Percentiles rank a stretch among this genome's conserved stretches.
phyloP scores from a whole-genome alignment of 495 filamentous ascomycete species.

The Penicillium flavigenum region DNA sequence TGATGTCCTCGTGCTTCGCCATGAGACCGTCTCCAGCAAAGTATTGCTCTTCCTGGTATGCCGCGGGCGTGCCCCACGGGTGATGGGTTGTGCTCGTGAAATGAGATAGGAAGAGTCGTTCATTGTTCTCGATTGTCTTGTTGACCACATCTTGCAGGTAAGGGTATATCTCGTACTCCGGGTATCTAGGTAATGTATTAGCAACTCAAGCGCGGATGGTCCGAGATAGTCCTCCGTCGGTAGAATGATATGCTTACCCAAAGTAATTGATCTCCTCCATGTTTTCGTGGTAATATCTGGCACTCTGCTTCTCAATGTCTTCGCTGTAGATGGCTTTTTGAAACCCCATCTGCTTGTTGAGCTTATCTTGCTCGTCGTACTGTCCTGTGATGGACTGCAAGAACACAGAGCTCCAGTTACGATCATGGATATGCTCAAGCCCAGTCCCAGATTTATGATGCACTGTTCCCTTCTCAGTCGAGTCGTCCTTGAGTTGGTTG shows the following conservation, averaged over 20 bases:
- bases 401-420: slow-evolving; percentile 39
- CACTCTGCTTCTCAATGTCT: slow-evolving; percentile 22
- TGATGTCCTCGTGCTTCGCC: slow-evolving; percentile 28
- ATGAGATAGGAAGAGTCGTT: slow-evolving; percentile 41
- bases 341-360: slow-evolving; percentile 40
- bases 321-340: slow-evolving; percentile 31
- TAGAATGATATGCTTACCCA: slow-evolving; percentile 22
- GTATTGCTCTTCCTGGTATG: slow-evolving; percentile 30
- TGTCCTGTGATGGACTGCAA: slow-evolving; percentile 41
- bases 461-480: neutral
- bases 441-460: neutral
- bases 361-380: slow-evolving; percentile 37
- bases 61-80: slow-evolving; percentile 36
- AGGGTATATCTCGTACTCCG: slow-evolving; percentile 21
- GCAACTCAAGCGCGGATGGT: neutral
- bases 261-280: slow-evolving; percentile 43
- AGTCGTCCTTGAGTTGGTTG: slow-evolving; percentile 32
- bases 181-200: slow-evolving; percentile 14
- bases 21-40: slow-evolving; percentile 19
- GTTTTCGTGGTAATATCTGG: slow-evolving; percentile 32
- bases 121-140: slow-evolving; percentile 27
- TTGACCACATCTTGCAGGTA: slow-evolving; percentile 34
- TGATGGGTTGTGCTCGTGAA: slow-evolving; percentile 45
- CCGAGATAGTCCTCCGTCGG: neutral
- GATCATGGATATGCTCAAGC: slow-evolving; percentile 13